These are phyloP conservation scores for Trichomonascaceae sp. DNA, from an alignment of 1,139 yeast genomes.

Conservation along the genomic window DNA sequence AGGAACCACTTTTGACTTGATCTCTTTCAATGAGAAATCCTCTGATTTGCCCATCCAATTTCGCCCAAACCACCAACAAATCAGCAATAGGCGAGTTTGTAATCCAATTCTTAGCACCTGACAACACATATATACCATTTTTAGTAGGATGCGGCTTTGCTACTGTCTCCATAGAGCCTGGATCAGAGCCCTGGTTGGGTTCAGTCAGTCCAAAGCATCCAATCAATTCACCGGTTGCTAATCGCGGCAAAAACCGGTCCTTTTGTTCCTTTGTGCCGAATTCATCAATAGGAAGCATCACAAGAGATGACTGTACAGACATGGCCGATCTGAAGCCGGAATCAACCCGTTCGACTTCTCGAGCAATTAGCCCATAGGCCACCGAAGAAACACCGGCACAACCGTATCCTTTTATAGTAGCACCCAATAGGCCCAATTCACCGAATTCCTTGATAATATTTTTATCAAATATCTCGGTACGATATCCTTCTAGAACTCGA, in stretches of 20 bases:
- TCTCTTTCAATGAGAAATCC: constrained; percentile 39
- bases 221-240: constrained; percentile 40
- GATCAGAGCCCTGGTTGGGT: constrained; percentile 44
- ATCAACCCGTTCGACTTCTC: constrained; percentile 42
- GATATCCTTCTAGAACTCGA: constrained; percentile 36
- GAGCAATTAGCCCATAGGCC: constrained; percentile 40
- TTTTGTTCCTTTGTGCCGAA: constrained; percentile 40
- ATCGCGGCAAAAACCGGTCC: constrained; percentile 36
- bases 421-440: constrained; percentile 39
- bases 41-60: constrained; percentile 39
- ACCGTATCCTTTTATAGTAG: constrained; percentile 40
- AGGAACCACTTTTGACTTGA: constrained; percentile 29
- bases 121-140: constrained; percentile 37
- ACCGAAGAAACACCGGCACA: constrained; percentile 40
- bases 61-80: constrained; percentile 40
- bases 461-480: constrained; percentile 37
- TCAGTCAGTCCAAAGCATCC: constrained; percentile 43
- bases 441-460: constrained; percentile 38
- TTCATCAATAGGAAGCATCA: constrained; percentile 39
- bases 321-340: constrained; percentile 42
- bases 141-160: constrained; percentile 40
- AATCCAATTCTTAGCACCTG: constrained; percentile 42
- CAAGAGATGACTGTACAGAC: constrained; percentile 42
- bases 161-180: constrained; percentile 40
- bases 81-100: constrained; percentile 44